Base-by-base conservation (phyloP, 129 eudicot species). In the Chrysanthemum seticuspe region DNA sequence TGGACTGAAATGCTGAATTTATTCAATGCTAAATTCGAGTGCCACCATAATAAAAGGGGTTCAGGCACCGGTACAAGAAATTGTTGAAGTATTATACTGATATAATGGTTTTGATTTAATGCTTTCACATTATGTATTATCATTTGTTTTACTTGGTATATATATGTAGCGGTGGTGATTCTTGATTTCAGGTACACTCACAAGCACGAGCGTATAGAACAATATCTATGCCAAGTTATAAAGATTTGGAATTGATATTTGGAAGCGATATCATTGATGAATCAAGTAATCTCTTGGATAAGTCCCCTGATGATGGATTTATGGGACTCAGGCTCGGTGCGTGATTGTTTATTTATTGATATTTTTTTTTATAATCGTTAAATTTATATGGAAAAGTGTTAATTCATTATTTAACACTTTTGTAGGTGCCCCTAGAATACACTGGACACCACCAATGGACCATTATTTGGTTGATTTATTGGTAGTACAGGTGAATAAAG, bases 361-460 rank as follows among this genome's bases (percentile, higher is more conserved):
- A 29, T 16, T 65, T 2, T 19, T 13, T 63, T 16, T 50, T 60
- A 68, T 44, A 4, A 45, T n/a, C 52, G 23, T 16, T 48, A 5
- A 18, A 53, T 27, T 21, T 47, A 1, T 66, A 45, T 67, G 10
- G 36, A 16, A 2, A 40, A 40, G 8, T 61, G 2, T 9, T 27
- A 27, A 12, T 23, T 19, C 10, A n/a, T 57, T 40, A 34, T 63
- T 4, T 6, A 53, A 76, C 18, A 29, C 59, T 75, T 10, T 72
- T 79, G 81, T 78, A 85, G 87, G 87, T 69, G 68, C 64, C 14
- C 80, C 81, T 10, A 81, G 90, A 77, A 86, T 87, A 18, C 74
- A 86, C 56, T 86, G 87, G 87, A 83, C 87, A 8, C 87, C 85
- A 11, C 87, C 87, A 13, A 86, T 86, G 91, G 91, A 86, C 74